These are phyloP conservation scores for Eleusine indica DNA, from an alignment of 176 grass and related monocot species.

Conservation along the genomic window DNA sequence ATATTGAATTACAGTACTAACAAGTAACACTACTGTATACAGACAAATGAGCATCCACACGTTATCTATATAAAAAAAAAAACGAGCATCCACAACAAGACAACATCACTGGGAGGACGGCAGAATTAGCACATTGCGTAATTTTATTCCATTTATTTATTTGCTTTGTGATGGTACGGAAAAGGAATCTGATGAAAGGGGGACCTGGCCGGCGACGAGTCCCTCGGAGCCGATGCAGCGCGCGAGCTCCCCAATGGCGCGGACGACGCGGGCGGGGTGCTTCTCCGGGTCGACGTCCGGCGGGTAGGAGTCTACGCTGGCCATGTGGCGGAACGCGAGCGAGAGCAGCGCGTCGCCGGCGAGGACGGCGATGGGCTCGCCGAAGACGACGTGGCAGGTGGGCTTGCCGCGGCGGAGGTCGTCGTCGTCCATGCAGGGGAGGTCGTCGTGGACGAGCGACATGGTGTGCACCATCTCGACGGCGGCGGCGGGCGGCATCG, in stretches of 20 bases:
- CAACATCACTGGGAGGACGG: not conserved
- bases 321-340: conserved; percentile 62
- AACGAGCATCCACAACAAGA: not conserved
- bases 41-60: conserved; percentile 17
- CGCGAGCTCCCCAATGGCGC: conserved; percentile 67
- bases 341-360: conserved; percentile 72
- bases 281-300: conserved; percentile 47
- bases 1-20: no score
- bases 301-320: conserved; percentile 54
- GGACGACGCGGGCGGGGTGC: conserved; percentile 67
- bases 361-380: conserved; percentile 79
- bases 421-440: conserved; percentile 91
- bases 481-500: conserved; percentile 55
- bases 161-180: conserved; percentile 14
- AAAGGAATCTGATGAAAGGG: conserved; percentile 30
- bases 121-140: conserved; percentile 33
- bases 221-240: conserved; percentile 71
- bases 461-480: conserved; percentile 92
- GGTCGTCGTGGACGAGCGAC: conserved; percentile 84
- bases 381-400: conserved; percentile 70
- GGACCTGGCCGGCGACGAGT: conserved; percentile 75
- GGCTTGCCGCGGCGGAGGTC: conserved; percentile 71
- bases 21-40: not conserved
- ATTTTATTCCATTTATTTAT: not conserved
- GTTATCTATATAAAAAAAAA: not conserved